phyloP scores from a whole-genome alignment of 257 asterid genomes.

The Solanum bukasovii region DNA sequence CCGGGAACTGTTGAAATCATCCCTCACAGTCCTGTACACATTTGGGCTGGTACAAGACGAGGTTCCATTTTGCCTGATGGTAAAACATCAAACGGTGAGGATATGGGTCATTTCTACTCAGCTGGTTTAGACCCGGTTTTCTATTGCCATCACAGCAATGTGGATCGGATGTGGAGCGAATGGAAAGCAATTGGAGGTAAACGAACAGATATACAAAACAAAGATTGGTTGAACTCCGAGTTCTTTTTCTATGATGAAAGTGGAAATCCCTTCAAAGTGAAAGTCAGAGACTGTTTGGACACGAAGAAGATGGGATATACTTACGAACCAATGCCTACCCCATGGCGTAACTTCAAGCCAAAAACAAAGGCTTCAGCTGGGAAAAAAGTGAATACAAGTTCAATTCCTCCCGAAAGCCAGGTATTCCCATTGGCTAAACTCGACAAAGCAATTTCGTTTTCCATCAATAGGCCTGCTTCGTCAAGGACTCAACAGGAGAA shows the following conservation, averaged over 20 bases:
- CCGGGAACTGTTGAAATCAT: conserved; percentile 5
- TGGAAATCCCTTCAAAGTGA: conserved; percentile 28
- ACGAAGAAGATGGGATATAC: conserved; percentile 25
- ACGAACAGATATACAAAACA: conserved; percentile 14
- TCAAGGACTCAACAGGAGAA: conserved; percentile 4
- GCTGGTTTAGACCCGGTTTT: conserved; percentile 5
- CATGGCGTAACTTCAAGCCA: conserved; percentile 38
- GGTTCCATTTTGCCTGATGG: neutral
- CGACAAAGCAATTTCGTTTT: conserved; percentile 9
- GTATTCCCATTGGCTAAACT: conserved; percentile 27
- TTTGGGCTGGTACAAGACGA: neutral
- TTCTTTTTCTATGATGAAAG: conserved; percentile 51
- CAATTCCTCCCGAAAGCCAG: neutral
- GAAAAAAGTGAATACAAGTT: conserved; percentile 2
- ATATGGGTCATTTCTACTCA: conserved; percentile 5
- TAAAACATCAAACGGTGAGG: neutral
- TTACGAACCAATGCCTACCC: conserved; percentile 17
- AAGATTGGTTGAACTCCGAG: conserved; percentile 27
- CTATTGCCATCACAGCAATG: conserved; percentile 6
- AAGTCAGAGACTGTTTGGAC: conserved; percentile 19
- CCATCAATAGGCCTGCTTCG: conserved; percentile 14
- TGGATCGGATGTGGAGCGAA: neutral
- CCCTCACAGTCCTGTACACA: conserved; percentile 12
- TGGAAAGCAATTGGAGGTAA: neutral
- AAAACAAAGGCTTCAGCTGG: neutral